These are phyloP conservation scores for Beta vulgaris DNA, from an alignment of 148 eudicot species.

Conservation along the genomic window DNA sequence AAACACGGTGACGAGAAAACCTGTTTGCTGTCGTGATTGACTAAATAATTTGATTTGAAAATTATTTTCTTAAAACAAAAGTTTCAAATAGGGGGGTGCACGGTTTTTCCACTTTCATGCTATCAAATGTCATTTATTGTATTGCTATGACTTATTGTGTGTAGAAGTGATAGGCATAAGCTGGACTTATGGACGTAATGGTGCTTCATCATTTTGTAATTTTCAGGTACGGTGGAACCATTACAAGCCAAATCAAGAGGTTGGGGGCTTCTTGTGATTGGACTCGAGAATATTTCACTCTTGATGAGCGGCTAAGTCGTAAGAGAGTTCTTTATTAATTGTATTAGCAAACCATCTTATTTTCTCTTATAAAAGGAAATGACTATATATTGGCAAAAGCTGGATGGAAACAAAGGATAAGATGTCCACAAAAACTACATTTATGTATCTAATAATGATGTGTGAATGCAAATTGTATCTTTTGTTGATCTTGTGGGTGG, in stretches of 20 bases:
- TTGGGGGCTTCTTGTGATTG: conserved; percentile 99
- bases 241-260: conserved; percentile 92
- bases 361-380: background rate
- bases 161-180: background rate
- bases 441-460: too few species aligned
- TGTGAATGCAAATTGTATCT: too few species aligned
- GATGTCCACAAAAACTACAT: too few species aligned
- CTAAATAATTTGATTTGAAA: background rate
- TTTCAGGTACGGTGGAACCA: conserved; percentile 94
- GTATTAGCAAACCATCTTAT: background rate
- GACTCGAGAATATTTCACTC: conserved; percentile 92
- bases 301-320: conserved; percentile 99
- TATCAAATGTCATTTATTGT: background rate
- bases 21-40: background rate
- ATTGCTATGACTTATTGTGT: background rate
- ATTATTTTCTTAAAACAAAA: background rate
- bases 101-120: background rate
- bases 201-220: conserved; percentile 2
- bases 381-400: background rate
- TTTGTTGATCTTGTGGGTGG: too few species aligned
- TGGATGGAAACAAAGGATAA: background rate
- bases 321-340: conserved; percentile 55
- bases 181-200: background rate
- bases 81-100: background rate
- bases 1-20: background rate